Percentiles rank a stretch among this genome's conserved stretches.
phyloP scores from a whole-genome alignment of 2,329 filamentous ascomycete genomes.

The Cercospora sesami region DNA sequence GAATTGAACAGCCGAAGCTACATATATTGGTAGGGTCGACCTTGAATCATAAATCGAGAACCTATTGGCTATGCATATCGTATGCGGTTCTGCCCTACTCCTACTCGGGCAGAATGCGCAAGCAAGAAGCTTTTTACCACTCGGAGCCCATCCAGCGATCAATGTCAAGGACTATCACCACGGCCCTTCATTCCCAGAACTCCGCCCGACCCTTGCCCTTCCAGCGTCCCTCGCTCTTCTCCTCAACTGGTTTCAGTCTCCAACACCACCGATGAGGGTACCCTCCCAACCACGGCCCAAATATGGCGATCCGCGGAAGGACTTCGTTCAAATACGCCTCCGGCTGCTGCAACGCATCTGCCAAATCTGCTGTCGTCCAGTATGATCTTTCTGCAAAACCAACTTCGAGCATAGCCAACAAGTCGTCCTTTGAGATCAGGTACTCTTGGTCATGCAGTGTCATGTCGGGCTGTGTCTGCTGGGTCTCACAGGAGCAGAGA shows the following conservation, averaged over 20 bases:
- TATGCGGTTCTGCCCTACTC: too few species aligned
- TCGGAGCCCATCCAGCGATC: too few species aligned
- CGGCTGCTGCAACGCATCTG: neutral
- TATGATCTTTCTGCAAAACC: neutral
- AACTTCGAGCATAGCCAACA: neutral
- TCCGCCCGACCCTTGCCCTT: neutral
- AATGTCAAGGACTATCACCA: too few species aligned
- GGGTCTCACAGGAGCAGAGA: neutral
- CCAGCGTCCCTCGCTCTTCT: neutral
- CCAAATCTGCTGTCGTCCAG: neutral
- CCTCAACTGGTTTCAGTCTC: neutral
- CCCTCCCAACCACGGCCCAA: neutral
- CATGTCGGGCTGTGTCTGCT: neutral
- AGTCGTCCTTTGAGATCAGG: neutral
- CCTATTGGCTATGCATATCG: too few species aligned
- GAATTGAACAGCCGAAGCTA: slow-evolving; percentile 10
- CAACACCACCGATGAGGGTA: slow-evolving; percentile 1
- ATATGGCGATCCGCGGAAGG: neutral
- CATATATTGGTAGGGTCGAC: slow-evolving; percentile 4
- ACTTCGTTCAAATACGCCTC: neutral
- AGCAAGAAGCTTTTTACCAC: too few species aligned
- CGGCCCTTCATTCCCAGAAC: neutral
- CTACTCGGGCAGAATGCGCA: too few species aligned
- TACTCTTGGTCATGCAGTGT: neutral
- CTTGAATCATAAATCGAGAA: neutral